Evolutionary conservation across 805 yeast species (phyloP).

Genomic region (Kuraishia ogatae): DNA sequence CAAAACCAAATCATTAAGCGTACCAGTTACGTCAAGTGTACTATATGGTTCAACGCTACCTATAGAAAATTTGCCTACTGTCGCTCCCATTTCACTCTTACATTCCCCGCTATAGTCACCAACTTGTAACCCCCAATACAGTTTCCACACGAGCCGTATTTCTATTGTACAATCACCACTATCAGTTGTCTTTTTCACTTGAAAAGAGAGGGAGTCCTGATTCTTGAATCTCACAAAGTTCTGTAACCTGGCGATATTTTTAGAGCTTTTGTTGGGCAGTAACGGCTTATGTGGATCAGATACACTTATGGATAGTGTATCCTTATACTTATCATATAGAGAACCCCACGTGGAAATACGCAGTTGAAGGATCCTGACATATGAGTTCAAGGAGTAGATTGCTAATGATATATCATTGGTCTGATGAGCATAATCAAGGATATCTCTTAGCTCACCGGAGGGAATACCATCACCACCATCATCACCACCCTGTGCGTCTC

Average conservation of each 20-base stretch:
- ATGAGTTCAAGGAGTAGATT: conserved; percentile 15
- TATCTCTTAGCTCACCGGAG: conserved; percentile 8
- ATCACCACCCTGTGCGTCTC: conserved; percentile 5
- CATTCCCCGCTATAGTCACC: conserved; percentile 5
- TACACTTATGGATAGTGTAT: conserved; percentile 2
- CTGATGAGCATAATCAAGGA: conserved; percentile 6
- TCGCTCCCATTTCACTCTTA: conserved; percentile 1
- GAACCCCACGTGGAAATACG: conserved; percentile 13
- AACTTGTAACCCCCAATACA: not conserved
- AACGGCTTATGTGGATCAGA: conserved; percentile 9
- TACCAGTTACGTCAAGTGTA: conserved; percentile 2
- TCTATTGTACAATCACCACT: not conserved
- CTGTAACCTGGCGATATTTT: not conserved
- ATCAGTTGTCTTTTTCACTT: not conserved
- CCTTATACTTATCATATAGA: conserved; percentile 9
- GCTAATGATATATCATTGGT: conserved; percentile 15
- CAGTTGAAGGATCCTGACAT: conserved; percentile 10
- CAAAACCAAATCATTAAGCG: conserved; percentile 4
- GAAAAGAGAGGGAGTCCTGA: not conserved
- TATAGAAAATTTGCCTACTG: not conserved
- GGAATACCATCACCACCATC: conserved; percentile 7
- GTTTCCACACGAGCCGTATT: conserved; percentile 5
- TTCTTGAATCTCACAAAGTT: conserved; percentile 6
- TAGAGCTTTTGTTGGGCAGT: not conserved
- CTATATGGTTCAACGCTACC: not conserved